These are phyloP conservation scores for Morella rubra DNA, from an alignment of 306 rosid species.

Conservation along the genomic window DNA sequence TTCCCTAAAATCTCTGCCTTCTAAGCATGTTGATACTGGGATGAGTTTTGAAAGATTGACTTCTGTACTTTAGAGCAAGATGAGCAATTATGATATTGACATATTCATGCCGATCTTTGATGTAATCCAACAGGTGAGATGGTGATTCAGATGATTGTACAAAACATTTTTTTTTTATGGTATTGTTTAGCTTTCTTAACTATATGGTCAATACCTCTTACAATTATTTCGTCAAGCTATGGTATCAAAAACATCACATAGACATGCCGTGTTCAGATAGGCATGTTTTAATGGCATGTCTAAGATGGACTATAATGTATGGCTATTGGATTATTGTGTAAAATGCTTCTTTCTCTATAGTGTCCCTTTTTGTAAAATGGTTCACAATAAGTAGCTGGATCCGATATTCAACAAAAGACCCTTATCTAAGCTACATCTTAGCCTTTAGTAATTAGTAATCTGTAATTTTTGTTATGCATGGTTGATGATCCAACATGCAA, in stretches of 20 bases:
- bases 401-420: no score
- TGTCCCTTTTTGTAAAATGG: not conserved
- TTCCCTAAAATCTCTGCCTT: slow-evolving; percentile 80
- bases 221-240: not conserved
- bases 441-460: no score
- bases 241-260: not conserved
- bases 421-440: no score
- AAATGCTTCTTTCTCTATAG: not conserved
- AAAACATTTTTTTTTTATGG: not conserved
- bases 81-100: slow-evolving; percentile 97
- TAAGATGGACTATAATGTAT: not conserved
- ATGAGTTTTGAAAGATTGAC: slow-evolving; percentile 95
- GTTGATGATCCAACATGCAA: slow-evolving; percentile 1
- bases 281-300: not conserved
- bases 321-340: not conserved
- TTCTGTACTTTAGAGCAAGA: slow-evolving; percentile 77
- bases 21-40: slow-evolving; percentile 98
- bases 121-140: slow-evolving; percentile 71
- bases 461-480: no score
- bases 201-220: no score
- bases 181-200: no score
- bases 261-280: not conserved
- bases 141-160: not conserved
- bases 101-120: slow-evolving; percentile 92
- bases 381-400: no score